Percentiles rank a stretch among this genome's conserved stretches.
phyloP scores from a whole-genome alignment of 208 protist genomes.

The Tritrichomonas musculus region DNA sequence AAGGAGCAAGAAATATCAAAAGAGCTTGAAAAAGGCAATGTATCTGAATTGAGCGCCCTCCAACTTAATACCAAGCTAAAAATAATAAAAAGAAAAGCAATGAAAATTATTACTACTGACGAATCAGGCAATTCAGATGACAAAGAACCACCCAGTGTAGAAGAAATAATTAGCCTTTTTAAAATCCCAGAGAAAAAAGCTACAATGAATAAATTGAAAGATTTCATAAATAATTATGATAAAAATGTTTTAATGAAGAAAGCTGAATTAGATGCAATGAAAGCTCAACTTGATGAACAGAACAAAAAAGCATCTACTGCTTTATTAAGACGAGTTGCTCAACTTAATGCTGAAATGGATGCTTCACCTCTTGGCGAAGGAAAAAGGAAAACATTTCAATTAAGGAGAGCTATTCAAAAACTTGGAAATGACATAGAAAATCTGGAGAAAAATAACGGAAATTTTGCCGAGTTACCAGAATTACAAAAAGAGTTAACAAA shows the following conservation, averaged over 20 bases:
- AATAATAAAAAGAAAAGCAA: not conserved
- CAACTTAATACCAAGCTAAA: not conserved
- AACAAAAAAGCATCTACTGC: not conserved
- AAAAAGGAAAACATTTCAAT: not conserved
- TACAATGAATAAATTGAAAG: not conserved
- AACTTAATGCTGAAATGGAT: not conserved
- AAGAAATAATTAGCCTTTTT: not conserved
- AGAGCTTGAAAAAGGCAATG: not conserved
- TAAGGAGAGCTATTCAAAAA: not conserved
- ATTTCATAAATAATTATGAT: not conserved
- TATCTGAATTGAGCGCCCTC: not conserved
- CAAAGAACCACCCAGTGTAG: not conserved
- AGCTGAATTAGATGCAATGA: not conserved
- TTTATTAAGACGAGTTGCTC: not conserved
- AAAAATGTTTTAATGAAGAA: not conserved
- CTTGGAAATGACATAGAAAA: not conserved
- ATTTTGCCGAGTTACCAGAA: not conserved
- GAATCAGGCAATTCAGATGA: too few species aligned
- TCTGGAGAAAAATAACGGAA: not conserved
- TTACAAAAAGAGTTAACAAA: not conserved
- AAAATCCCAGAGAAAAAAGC: not conserved
- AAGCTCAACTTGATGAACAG: not conserved
- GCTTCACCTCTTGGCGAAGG: not conserved
- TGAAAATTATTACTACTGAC: too few species aligned
- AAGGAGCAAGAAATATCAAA: not conserved